phyloP scores from a whole-genome alignment of 495 filamentous ascomycete genomes.

The Penicillium pancosmium region DNA sequence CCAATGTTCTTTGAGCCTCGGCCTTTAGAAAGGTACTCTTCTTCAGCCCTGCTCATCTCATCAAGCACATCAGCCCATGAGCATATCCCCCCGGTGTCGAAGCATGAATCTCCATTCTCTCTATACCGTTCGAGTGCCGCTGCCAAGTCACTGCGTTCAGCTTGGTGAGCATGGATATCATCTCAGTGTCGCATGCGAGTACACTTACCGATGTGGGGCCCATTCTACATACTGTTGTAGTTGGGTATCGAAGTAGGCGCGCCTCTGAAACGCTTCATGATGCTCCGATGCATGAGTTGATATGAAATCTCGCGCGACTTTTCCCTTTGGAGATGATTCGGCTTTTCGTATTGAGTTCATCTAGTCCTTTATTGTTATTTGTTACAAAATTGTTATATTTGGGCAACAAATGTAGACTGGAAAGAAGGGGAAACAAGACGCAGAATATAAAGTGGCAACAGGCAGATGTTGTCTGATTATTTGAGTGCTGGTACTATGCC shows the following conservation, averaged over 20 bases:
- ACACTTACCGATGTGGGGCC: not conserved
- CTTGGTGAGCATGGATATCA: not conserved
- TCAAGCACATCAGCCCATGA: not conserved
- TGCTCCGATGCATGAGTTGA: not conserved
- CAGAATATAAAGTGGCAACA: not conserved
- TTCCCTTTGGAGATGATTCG: not conserved
- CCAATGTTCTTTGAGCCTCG: not conserved
- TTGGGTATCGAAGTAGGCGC: not conserved
- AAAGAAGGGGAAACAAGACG: not conserved
- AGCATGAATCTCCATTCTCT: not conserved
- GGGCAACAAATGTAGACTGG: not conserved
- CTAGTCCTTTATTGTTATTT: too few relatives aligned
- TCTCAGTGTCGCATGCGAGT: not conserved
- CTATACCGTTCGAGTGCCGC: not conserved
- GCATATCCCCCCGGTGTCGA: not conserved
- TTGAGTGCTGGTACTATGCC: not conserved
- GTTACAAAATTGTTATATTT: too few relatives aligned
- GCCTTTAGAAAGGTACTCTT: not conserved
- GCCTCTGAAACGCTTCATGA: not conserved
- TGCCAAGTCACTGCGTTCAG: not conserved
- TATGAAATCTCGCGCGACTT: not conserved
- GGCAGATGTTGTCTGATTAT: not conserved
- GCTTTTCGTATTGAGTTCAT: not conserved
- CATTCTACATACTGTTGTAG: not conserved
- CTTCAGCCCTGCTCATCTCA: not conserved